Percentiles rank a stretch among this genome's conserved stretches.
Conservation (phyloP, 2,329 filamentous ascomycete species). For the Claviceps sp. region DNA sequence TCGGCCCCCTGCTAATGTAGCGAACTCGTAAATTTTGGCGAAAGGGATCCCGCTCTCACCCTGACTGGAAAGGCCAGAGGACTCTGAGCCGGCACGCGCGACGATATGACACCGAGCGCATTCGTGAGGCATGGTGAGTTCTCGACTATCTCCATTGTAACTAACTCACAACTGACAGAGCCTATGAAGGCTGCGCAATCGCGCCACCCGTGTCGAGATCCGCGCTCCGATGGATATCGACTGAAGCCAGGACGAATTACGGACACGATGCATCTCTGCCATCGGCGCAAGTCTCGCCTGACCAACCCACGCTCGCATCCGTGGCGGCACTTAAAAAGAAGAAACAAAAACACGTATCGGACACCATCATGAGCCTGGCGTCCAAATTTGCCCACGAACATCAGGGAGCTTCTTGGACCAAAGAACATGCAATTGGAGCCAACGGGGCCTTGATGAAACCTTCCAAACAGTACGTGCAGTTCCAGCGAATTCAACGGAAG, state of each 20-base stretch:
- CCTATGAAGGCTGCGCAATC: conserved; percentile 29
- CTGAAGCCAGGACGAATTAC: conserved; percentile 12
- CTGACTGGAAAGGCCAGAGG: not conserved
- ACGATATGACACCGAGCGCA: conserved; percentile 42
- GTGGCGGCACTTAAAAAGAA: conserved; percentile 16
- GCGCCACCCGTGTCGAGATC: conserved; percentile 27
- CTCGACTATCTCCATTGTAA: conserved; percentile 2
- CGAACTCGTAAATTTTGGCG: not conserved
- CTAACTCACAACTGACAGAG: not conserved
- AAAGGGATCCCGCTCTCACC: not conserved
- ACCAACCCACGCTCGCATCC: conserved; percentile 8
- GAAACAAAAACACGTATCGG: conserved; percentile 21
- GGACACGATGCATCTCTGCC: conserved; percentile 3
- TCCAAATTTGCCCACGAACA: conserved; percentile 22
- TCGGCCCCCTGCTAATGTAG: not conserved
- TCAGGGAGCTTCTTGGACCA: conserved; percentile 20
- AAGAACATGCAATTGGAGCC: conserved; percentile 17
- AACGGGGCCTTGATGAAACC: conserved; percentile 23
- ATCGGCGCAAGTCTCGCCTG: conserved; percentile 10
- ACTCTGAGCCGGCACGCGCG: not conserved
- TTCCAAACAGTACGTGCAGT: conserved; percentile 25
- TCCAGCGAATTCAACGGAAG: conserved; percentile 24
- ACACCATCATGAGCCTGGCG: conserved; percentile 21
- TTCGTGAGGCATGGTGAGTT: conserved; percentile 40
- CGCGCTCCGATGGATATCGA: conserved; percentile 20